A percentile compares a stretch with the other conserved stretches of the same genome.
These are phyloP conservation scores for Thalassia testudinum DNA, from an alignment of 116 monocot genomes.

Conservation along the genomic window DNA sequence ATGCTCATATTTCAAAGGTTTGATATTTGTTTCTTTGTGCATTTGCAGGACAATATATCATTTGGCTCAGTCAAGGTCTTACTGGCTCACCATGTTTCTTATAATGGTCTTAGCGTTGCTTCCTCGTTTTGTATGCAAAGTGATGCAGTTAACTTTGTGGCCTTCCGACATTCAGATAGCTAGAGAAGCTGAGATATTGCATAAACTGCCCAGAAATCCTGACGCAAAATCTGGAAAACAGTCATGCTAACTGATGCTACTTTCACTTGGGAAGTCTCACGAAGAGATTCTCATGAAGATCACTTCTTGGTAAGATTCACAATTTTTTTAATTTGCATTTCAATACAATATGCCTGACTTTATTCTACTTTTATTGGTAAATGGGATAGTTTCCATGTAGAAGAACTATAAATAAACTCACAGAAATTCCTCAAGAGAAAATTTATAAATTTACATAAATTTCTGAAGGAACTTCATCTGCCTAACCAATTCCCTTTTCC, in stretches of 20 bases:
- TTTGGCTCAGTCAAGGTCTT: conserved; percentile 38
- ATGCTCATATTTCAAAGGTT: not conserved
- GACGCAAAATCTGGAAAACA: conserved; percentile 17
- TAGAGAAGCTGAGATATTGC: conserved; percentile 77
- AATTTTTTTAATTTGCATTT: no score
- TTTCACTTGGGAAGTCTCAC: no score
- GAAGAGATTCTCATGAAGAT: no score
- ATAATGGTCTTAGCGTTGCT: conserved; percentile 69
- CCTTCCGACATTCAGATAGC: conserved; percentile 94
- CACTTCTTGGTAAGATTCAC: no score
- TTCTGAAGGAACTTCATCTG: no score
- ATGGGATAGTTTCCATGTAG: no score
- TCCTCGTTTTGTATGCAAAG: conserved; percentile 67
- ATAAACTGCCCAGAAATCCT: conserved; percentile 21
- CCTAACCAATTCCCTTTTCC: no score
- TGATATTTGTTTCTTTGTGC: conserved; percentile 6
- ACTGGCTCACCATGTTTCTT: conserved; percentile 77
- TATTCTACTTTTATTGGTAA: no score
- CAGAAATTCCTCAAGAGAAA: no score
- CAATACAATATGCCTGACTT: no score
- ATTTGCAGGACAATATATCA: conserved; percentile 83
- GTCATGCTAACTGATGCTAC: conserved; percentile 13
- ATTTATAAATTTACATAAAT: no score
- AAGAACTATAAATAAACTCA: no score
- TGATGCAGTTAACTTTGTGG: conserved; percentile 53